Percentiles rank a stretch among this genome's conserved stretches.
Evolutionary conservation across 345 rosid genomes (phyloP).

Genomic region (Nephelium lappaceum): DNA sequence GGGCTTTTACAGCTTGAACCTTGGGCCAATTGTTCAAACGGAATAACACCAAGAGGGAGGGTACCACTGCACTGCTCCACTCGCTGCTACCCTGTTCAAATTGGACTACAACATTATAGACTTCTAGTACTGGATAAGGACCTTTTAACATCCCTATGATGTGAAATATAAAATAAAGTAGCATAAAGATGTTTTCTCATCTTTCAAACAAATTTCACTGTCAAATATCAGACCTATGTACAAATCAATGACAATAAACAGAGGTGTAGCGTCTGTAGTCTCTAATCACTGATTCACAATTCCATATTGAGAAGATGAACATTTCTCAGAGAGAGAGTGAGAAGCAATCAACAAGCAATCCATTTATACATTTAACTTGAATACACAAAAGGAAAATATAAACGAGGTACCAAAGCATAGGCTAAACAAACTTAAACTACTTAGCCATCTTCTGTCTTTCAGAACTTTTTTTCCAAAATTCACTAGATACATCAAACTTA

Average conservation of each 20-base stretch:
- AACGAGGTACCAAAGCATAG: conserved; percentile 17
- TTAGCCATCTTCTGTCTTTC: conserved; percentile 22
- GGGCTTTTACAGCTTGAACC: too few species aligned
- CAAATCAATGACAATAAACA: neutral
- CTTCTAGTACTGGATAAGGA: too few species aligned
- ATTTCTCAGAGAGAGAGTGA: neutral
- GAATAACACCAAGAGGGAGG: too few species aligned
- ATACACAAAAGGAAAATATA: conserved; percentile 8
- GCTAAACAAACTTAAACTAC: conserved; percentile 26
- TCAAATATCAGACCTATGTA: too few species aligned
- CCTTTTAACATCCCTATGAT: too few species aligned
- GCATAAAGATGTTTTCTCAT: too few species aligned
- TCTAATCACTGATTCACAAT: neutral
- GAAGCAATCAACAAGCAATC: conserved; percentile 32
- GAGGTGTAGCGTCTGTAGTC: neutral
- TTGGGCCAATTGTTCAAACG: too few species aligned
- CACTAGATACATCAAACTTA: conserved; percentile 36
- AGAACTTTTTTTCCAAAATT: neutral
- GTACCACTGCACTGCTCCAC: too few species aligned
- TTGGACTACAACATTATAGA: too few species aligned
- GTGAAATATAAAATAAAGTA: too few species aligned
- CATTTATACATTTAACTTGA: conserved; percentile 38
- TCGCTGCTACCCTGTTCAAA: too few species aligned
- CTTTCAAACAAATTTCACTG: too few species aligned
- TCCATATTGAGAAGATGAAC: neutral